A percentile compares a stretch with the other conserved stretches of the same genome.
Conservation (phyloP, 345 rosid species). For the Dovyalis caffra region DNA sequence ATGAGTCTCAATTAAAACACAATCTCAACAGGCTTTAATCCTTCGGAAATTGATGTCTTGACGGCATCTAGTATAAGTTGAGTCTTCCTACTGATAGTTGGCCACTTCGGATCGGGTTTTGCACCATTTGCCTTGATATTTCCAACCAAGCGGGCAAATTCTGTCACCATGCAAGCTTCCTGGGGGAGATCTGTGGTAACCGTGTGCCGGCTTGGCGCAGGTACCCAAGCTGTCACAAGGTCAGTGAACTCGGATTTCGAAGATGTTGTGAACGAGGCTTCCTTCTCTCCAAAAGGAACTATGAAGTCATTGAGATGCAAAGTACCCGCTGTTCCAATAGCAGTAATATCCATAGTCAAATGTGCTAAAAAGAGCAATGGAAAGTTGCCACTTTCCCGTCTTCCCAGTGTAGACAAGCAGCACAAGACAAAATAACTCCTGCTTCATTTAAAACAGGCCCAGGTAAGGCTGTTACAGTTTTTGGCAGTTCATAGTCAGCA, state of each 20-base stretch:
- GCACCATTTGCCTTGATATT: constrained; percentile 49
- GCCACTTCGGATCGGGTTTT: constrained; percentile 67
- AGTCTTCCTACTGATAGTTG: constrained; percentile 60
- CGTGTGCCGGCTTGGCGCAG: constrained; percentile 42
- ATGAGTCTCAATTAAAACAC: not conserved
- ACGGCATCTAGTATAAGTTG: constrained; percentile 73
- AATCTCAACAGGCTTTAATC: constrained; percentile 46
- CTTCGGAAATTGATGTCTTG: constrained; percentile 53
- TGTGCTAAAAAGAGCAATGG: constrained; percentile 73
- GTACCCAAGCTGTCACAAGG: constrained; percentile 43
- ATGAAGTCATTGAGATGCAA: constrained; percentile 63
- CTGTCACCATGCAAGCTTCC: constrained; percentile 76
- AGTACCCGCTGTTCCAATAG: constrained; percentile 64
- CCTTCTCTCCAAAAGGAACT: constrained; percentile 63
- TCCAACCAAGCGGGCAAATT: constrained; percentile 61
- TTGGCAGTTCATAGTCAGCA: constrained; percentile 61
- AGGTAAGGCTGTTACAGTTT: constrained; percentile 48
- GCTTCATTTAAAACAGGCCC: constrained; percentile 52
- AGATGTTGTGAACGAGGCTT: constrained; percentile 43
- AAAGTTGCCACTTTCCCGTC: constrained; percentile 61
- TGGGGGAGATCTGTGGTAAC: constrained; percentile 57
- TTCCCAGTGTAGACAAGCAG: constrained; percentile 68
- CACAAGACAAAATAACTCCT: constrained; percentile 66
- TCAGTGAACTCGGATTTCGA: constrained; percentile 52
- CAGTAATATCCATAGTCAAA: constrained; percentile 71